Conservation (phyloP, 495 filamentous ascomycete genomes). For the Chaetomium tenue region DNA sequence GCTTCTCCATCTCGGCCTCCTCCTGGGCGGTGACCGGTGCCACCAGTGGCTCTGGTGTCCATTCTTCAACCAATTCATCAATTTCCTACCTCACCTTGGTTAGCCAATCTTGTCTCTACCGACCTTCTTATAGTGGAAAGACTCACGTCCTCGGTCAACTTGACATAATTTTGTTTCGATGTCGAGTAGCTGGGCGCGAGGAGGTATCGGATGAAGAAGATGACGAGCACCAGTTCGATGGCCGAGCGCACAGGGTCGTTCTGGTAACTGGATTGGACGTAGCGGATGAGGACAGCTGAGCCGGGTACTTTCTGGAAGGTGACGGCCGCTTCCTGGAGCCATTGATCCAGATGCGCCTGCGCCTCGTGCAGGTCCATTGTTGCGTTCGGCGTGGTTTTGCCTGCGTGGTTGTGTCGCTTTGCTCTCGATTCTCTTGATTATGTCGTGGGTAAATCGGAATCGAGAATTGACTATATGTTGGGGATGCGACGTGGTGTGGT, state of each 20-base stretch:
- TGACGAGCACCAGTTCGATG: conserved; percentile 89
- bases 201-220: conserved; percentile 93
- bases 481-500: not conserved
- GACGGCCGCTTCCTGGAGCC: conserved; percentile 62
- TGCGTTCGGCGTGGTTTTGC: not conserved
- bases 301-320: conserved; percentile 88
- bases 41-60: conserved; percentile 91
- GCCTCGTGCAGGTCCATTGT: conserved; percentile 81
- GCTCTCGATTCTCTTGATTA: not conserved
- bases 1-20: conserved; percentile 76
- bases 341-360: conserved; percentile 64
- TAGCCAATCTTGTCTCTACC: conserved; percentile 8
- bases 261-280: conserved; percentile 95
- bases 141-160: conserved; percentile 75
- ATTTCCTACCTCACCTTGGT: conserved; percentile 63
- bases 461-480: not conserved
- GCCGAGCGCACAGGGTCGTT: conserved; percentile 92
- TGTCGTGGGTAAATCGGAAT: not conserved
- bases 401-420: not conserved
- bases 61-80: conserved; percentile 95
- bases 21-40: conserved; percentile 68
- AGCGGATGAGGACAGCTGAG: conserved; percentile 89
- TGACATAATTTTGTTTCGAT: conserved; percentile 78
- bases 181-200: conserved; percentile 89
- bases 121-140: not conserved